These are phyloP conservation scores for Vicia villosa DNA, from an alignment of 306 rosid species.

Conservation along the genomic window DNA sequence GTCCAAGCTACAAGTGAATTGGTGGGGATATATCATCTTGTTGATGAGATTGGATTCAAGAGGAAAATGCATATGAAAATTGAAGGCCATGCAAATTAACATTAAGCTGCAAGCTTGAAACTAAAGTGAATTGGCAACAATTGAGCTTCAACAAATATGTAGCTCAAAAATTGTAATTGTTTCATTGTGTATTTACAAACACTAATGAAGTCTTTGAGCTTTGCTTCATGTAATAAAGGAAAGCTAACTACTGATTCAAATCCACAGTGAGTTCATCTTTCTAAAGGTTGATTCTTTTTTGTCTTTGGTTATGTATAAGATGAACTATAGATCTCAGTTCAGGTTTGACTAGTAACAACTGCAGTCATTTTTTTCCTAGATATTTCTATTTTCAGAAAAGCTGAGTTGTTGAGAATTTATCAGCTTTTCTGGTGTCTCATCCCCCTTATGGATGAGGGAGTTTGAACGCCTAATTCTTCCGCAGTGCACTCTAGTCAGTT, in stretches of 20 bases:
- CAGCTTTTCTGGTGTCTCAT: background rate
- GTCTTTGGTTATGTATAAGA: constrained; percentile 3
- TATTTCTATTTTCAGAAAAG: too few relatives aligned
- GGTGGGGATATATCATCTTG: background rate
- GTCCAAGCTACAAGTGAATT: constrained; percentile 7
- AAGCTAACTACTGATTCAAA: background rate
- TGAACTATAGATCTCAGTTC: constrained; percentile 1
- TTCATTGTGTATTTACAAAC: background rate
- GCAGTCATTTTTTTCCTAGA: background rate
- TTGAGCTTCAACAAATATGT: constrained; percentile 2
- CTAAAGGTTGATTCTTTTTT: background rate
- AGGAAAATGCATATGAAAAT: background rate
- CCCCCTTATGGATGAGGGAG: background rate
- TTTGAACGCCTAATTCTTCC: background rate
- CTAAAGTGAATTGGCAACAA: background rate
- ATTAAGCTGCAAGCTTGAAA: background rate
- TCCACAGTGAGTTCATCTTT: background rate
- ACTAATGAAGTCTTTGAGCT: background rate
- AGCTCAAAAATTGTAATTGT: background rate
- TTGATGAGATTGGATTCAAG: constrained; percentile 10
- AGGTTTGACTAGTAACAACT: background rate
- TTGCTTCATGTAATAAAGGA: background rate
- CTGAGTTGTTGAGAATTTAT: background rate
- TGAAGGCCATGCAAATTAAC: constrained; percentile 1
- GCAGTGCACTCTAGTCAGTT: background rate